Base-by-base conservation (phyloP, 2,329 filamentous ascomycete genomes). In the Ceratocystis colombiana region DNA sequence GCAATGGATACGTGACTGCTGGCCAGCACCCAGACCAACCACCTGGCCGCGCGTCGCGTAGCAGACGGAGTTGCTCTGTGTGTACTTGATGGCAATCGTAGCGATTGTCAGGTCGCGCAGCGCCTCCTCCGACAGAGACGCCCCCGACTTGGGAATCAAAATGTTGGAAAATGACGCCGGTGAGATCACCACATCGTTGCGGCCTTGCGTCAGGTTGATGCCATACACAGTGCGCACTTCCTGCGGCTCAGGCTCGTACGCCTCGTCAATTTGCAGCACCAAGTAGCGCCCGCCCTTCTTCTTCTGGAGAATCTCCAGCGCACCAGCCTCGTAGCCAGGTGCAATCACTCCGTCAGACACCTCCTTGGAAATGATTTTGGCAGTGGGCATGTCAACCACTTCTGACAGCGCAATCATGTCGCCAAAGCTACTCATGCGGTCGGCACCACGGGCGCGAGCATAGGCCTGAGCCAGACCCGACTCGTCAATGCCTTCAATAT, bases 201-300 rank as follows among this genome's bases (percentile, higher is more conserved):
- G 92, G 77, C 89, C 87, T 79, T 99, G 94, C 71, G 87, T 84
- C 68, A 99, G 83, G 71, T 84, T 90, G 72, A 99, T 84, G 70
- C 94, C 94, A 76, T 93, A 97, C 67, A 97, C 88, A 25, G 89
- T 94, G 71, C 94, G 85, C 64, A 85, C 85, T 80, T 99, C 94
- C 71, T 83, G 87, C 75, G 90, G 84, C 70, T 85, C 82, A 5
- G 94, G 93, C 70, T 84, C 83, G 78, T 92, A 97, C 71, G 88
- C 84, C 64, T 89, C 85, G 74, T 99, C 91, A 79, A 99, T 96
- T 79, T 97, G 86, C 53, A 97, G 86, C 61, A 97, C 89, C 61
- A 97, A 86, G 80, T 97, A 99, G 76, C 91, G 95, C 74, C 94
- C 94, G 65, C 88, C 92, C 83, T 99, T 99, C 84, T 99, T 99